Percentiles rank a stretch among this genome's conserved stretches.
phyloP scores from a whole-genome alignment of 352 stramenopile species.

The Globisporangium cederbergense region DNA sequence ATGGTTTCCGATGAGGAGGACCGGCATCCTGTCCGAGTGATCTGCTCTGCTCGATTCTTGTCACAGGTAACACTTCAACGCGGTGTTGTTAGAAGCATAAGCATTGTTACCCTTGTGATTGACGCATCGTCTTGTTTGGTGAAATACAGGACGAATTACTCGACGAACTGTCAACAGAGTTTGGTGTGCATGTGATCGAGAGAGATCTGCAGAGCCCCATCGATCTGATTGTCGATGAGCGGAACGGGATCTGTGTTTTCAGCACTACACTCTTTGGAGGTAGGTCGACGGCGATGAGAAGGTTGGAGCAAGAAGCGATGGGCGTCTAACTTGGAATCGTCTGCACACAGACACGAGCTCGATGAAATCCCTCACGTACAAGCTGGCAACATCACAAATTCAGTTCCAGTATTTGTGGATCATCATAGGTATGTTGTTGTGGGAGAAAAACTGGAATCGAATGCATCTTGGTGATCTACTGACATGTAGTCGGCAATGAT shows the following conservation, averaged over 20 bases:
- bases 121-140: too few species aligned
- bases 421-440: slow-evolving; percentile 39
- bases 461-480: background rate
- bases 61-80: background rate
- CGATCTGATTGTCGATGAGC: slow-evolving; percentile 65
- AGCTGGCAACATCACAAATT: slow-evolving; percentile 50
- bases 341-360: slow-evolving; percentile 1
- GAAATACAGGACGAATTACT: slow-evolving; percentile 49
- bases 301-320: background rate
- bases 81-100: background rate
- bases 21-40: slow-evolving; percentile 14
- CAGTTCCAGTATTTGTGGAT: slow-evolving; percentile 63
- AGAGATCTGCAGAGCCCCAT: slow-evolving; percentile 49
- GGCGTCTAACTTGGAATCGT: background rate
- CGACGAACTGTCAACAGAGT: slow-evolving; percentile 57
- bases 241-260: slow-evolving; percentile 53
- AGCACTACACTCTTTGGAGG: slow-evolving; percentile 33
- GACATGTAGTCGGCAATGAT: slow-evolving; percentile 7
- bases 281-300: slow-evolving; percentile 11
- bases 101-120: background rate
- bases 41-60: slow-evolving; percentile 16
- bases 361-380: slow-evolving; percentile 55
- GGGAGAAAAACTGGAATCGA: background rate
- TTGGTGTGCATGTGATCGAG: slow-evolving; percentile 54
- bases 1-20: slow-evolving; percentile 12